Conservation (phyloP, 257 asterid genomes). For the Eustoma russellianum region DNA sequence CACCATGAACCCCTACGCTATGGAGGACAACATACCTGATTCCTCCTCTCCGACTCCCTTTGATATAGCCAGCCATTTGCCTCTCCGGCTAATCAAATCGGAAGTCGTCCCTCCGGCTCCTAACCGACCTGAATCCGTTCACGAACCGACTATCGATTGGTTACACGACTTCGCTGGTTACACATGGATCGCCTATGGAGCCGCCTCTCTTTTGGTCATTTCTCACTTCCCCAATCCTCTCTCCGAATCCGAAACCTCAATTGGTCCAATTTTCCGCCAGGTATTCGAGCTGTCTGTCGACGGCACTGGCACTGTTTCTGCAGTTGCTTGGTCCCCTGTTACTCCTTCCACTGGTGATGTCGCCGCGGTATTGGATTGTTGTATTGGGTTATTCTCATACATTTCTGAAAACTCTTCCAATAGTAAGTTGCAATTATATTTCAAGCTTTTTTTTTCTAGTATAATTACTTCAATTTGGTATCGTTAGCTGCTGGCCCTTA, state of each 20-base stretch:
- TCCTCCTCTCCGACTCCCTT: neutral
- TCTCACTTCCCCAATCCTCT: constrained; percentile 81
- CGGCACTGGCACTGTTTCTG: constrained; percentile 37
- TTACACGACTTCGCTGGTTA: constrained; percentile 60
- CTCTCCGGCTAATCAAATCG: constrained; percentile 59
- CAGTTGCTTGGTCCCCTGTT: constrained; percentile 77
- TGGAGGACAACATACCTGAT: constrained; percentile 12
- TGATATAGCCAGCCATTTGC: constrained; percentile 40
- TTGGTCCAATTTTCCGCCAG: constrained; percentile 72
- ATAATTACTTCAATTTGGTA: no score
- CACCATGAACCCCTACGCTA: neutral
- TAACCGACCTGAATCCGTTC: constrained; percentile 32
- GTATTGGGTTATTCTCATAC: constrained; percentile 44
- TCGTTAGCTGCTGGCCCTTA: neutral
- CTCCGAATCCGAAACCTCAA: constrained; percentile 44
- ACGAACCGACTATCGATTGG: constrained; percentile 60
- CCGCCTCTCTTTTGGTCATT: constrained; percentile 70
- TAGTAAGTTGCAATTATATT: constrained; percentile 37
- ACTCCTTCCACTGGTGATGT: constrained; percentile 73
- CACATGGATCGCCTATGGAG: constrained; percentile 92
- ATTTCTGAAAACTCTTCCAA: constrained; percentile 21
- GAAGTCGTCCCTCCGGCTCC: constrained; percentile 74
- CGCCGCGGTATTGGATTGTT: constrained; percentile 58
- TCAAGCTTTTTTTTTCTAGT: no score
- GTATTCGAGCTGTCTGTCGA: constrained; percentile 60